These are phyloP conservation scores for Nicotiana knightiana DNA, from an alignment of 257 asterid genomes.

Conservation along the genomic window DNA sequence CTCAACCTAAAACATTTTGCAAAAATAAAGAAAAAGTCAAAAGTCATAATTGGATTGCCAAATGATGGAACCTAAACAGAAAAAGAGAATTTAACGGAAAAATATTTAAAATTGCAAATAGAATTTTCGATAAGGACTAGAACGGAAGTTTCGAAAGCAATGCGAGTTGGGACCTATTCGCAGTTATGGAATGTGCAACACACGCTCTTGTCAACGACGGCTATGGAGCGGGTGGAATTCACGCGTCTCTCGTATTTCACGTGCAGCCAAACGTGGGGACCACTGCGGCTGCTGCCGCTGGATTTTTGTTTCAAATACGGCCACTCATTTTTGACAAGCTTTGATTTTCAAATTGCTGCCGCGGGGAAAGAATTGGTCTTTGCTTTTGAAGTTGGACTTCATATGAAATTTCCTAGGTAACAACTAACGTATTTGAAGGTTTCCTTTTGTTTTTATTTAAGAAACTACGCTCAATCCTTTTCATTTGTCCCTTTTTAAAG, in stretches of 20 bases:
- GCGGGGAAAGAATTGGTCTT: not conserved
- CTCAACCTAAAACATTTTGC: not conserved
- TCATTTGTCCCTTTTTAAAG: not conserved
- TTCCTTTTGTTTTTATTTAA: not conserved
- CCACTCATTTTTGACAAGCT: not conserved
- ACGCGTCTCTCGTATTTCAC: not conserved
- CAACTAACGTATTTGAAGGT: not conserved
- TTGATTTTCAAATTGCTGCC: not conserved
- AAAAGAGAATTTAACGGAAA: not conserved
- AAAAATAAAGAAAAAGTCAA: not conserved
- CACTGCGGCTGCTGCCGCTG: not conserved
- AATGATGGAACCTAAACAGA: not conserved
- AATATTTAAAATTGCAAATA: not conserved
- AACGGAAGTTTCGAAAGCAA: not conserved
- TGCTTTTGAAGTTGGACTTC: not conserved
- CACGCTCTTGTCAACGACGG: not conserved
- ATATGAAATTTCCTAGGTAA: slow-evolving; percentile 4
- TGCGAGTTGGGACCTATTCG: not conserved
- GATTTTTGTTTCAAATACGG: not conserved
- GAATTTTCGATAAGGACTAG: not conserved
- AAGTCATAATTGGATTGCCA: not conserved
- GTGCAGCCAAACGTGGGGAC: not conserved
- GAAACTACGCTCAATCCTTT: not conserved
- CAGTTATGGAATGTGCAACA: not conserved
- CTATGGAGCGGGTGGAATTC: not conserved